Base-by-base conservation (phyloP, 176 grass and related monocot species). In the Oryza coarctata region DNA sequence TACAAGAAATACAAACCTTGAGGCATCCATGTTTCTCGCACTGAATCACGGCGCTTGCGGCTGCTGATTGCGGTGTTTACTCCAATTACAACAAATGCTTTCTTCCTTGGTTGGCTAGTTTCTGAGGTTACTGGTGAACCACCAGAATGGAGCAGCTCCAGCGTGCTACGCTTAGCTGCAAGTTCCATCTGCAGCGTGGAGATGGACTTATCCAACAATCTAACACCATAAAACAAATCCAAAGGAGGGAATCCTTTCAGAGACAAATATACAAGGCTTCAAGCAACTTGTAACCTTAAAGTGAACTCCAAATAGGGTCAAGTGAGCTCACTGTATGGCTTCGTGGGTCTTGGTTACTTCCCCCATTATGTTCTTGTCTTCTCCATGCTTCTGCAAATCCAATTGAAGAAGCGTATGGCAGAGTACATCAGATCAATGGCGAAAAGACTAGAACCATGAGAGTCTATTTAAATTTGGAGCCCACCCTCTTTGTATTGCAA, bases 171-270 rank as follows among this genome's bases (percentile, higher is more conserved):
- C 80, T 93, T 94, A 14, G 95, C 92, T 7, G 95, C 86, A 68
- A 98, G 89, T 76, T 98, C 95, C 95, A 98, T 94, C 81, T 98
- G 95, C 66, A 98, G 87, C 25, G 95, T 98, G 40, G 95, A 91
- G 84, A 98, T 98, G 30, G 92, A 92, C 86, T 98, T 98, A 86
- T 98, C 95, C 88, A 98, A 87, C 76, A 80, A 98, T 91, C 95
- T 98, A 77, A 82, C 40, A 85, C 65, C 63, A 92, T 33, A 84
- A 69, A 91, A 35, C 86, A 86, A 55, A 74, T 73, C 65, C 58
- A 49, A 39, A 39, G 11, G n/a, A 14, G 27, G 29, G 58, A 55
- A 63, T 25, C 8, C 0, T 85, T 82, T 85, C 52, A 91, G 76
- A 77, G 74, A 44, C 71, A 82, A 87, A 39, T 32, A 71, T 12